A percentile compares a stretch with the other conserved stretches of the same genome.
Conservation (phyloP, 108 stramenopile species). For the Skeletonema grethae region DNA sequence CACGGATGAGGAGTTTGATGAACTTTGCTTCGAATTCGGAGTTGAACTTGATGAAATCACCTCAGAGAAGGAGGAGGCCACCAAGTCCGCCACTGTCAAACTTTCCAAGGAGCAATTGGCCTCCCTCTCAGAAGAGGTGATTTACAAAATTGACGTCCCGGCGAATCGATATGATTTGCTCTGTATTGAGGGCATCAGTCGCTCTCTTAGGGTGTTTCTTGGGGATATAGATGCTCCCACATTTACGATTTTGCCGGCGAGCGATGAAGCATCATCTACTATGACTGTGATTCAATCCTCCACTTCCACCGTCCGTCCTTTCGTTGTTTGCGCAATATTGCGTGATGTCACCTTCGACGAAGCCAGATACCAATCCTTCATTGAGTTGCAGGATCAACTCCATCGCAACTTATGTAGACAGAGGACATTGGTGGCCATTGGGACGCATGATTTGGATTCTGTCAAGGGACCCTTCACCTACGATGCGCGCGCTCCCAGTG, state of each 20-base stretch:
- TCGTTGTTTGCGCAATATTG: slow-evolving; percentile 96
- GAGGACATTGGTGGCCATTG: slow-evolving; percentile 97
- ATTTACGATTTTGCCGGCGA: slow-evolving; percentile 48
- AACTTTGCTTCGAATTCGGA: slow-evolving; percentile 99
- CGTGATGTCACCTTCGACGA: slow-evolving; percentile 89
- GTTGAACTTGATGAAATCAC: slow-evolving; percentile 99
- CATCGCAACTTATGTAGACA: slow-evolving; percentile 98
- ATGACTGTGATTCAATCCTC: slow-evolving; percentile 86
- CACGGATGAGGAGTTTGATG: slow-evolving; percentile 98
- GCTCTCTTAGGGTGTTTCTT: slow-evolving; percentile 92
- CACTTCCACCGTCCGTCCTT: slow-evolving; percentile 92
- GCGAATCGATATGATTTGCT: slow-evolving; percentile 99
- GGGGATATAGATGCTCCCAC: slow-evolving; percentile 84
- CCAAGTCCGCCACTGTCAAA: slow-evolving; percentile 70
- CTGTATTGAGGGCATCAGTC: slow-evolving; percentile 95
- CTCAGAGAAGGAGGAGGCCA: slow-evolving; percentile 88
- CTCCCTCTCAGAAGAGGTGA: slow-evolving; percentile 60
- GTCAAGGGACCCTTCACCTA: slow-evolving; percentile 92
- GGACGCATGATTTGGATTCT: slow-evolving; percentile 97
- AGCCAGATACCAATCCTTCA: slow-evolving; percentile 95
- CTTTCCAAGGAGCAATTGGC: slow-evolving; percentile 61
- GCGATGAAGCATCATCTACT: slow-evolving; percentile 23
- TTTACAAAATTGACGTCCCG: slow-evolving; percentile 99
- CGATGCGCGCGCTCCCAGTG: slow-evolving; percentile 83
- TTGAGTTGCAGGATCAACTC: slow-evolving; percentile 99